Percentiles rank a stretch among this genome's conserved stretches.
Conservation (phyloP, 2,329 filamentous ascomycete species). For the Aureobasidium subglaciale region DNA sequence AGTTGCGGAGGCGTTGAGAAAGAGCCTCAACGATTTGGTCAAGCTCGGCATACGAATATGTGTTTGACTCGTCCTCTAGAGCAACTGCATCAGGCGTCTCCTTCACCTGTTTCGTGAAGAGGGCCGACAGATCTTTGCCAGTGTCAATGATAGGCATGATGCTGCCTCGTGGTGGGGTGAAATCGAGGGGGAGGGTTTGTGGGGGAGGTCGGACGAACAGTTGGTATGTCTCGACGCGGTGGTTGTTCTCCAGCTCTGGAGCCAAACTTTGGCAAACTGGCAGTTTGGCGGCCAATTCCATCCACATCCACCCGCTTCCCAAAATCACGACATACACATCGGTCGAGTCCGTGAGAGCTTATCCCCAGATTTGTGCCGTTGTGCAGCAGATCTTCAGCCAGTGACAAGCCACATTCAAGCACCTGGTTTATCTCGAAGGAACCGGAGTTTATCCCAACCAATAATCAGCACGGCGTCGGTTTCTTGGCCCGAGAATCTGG, state of each 20-base stretch:
- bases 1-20: slow-evolving; percentile 54
- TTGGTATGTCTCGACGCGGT: slow-evolving; percentile 10
- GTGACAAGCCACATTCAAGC: slow-evolving; percentile 3
- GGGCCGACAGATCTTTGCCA: slow-evolving; percentile 63
- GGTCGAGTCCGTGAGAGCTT: neutral
- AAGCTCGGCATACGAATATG: slow-evolving; percentile 66
- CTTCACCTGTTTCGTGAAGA: slow-evolving; percentile 63
- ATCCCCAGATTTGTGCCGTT: slow-evolving; percentile 10
- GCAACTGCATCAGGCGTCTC: slow-evolving; percentile 63
- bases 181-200: neutral
- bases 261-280: slow-evolving; percentile 13
- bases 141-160: slow-evolving; percentile 62
- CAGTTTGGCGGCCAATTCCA: slow-evolving; percentile 10
- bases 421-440: neutral
- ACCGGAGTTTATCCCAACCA: neutral
- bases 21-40: slow-evolving; percentile 61
- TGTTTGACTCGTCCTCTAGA: slow-evolving; percentile 60
- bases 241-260: neutral
- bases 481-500: neutral
- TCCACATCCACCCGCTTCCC: slow-evolving; percentile 5
- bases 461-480: neutral
- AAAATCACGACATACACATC: slow-evolving; percentile 5
- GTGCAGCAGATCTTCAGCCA: slow-evolving; percentile 6
- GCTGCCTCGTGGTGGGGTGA: slow-evolving; percentile 1
- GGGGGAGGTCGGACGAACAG: slow-evolving; percentile 6